These are phyloP conservation scores for Coemansia furcata DNA, from an alignment of 192 early-diverging fungal species.

Conservation along the genomic window DNA sequence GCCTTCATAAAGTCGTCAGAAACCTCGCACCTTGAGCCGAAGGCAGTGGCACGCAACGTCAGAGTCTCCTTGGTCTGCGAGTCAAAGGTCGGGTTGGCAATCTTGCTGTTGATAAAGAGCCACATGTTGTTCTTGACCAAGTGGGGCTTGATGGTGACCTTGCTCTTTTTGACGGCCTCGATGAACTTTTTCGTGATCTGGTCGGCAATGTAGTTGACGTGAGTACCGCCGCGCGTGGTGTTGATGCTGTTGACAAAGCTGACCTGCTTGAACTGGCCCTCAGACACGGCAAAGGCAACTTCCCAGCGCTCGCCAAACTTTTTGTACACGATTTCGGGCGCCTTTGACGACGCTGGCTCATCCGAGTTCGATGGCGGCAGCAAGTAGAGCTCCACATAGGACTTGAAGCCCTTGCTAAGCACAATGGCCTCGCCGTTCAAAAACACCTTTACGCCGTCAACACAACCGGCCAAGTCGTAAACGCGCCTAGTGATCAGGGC, in stretches of 20 bases:
- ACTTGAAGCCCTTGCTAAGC: slow-evolving; percentile 80
- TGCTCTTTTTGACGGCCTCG: slow-evolving; percentile 71
- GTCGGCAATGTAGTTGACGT: slow-evolving; percentile 79
- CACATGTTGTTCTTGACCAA: slow-evolving; percentile 89
- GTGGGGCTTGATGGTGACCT: slow-evolving; percentile 70
- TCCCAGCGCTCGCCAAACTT: slow-evolving; percentile 84
- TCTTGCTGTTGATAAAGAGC: slow-evolving; percentile 91
- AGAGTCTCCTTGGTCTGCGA: slow-evolving; percentile 97
- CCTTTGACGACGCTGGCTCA: slow-evolving; percentile 20
- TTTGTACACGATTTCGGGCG: slow-evolving; percentile 69
- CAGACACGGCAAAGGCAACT: slow-evolving; percentile 85
- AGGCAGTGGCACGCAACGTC: slow-evolving; percentile 71
- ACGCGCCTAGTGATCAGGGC: slow-evolving; percentile 88
- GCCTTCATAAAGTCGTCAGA: slow-evolving; percentile 80
- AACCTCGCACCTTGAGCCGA: slow-evolving; percentile 77
- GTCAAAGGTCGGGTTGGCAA: slow-evolving; percentile 94
- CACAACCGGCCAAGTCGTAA: slow-evolving; percentile 89
- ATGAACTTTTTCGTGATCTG: slow-evolving; percentile 73
- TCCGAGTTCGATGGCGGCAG: slow-evolving; percentile 22
- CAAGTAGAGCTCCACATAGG: slow-evolving; percentile 84
- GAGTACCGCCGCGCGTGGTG: slow-evolving; percentile 91
- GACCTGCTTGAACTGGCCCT: slow-evolving; percentile 94
- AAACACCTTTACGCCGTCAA: slow-evolving; percentile 79
- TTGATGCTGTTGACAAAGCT: slow-evolving; percentile 98
- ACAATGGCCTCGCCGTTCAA: slow-evolving; percentile 81